These are phyloP conservation scores for Dactylella cylindrospora DNA, from an alignment of 2,329 filamentous ascomycete species.

Conservation along the genomic window DNA sequence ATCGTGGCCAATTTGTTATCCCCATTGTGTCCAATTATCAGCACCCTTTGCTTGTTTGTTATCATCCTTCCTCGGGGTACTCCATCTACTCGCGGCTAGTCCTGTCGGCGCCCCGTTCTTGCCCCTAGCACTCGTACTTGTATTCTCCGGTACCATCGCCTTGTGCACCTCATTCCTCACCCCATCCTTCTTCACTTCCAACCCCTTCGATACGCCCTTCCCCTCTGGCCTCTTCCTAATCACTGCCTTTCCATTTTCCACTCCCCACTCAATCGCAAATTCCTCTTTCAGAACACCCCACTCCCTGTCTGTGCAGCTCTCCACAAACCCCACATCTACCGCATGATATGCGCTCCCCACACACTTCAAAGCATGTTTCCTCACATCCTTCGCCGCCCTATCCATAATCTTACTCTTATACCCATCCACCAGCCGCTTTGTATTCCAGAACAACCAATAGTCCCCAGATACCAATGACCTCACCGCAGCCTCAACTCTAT, in stretches of 20 bases:
- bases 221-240: conserved; percentile 68
- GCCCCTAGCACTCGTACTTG: conserved; percentile 4
- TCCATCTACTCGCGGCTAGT: conserved; percentile 28
- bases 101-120: not conserved
- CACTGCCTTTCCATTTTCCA: conserved; percentile 67
- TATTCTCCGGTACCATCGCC: conserved; percentile 1
- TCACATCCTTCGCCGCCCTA: conserved; percentile 73
- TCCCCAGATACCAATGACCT: conserved; percentile 75
- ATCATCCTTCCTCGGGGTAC: conserved; percentile 17
- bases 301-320: conserved; percentile 65
- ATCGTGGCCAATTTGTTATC: too few species aligned
- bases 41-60: conserved; percentile 5
- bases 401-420: conserved; percentile 78
- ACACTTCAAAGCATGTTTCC: conserved; percentile 78
- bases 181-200: conserved; percentile 17
- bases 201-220: not conserved
- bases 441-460: conserved; percentile 74
- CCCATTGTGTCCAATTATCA: conserved; percentile 26
- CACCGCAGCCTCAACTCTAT: conserved; percentile 69
- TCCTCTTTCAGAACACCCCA: conserved; percentile 71
- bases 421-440: conserved; percentile 73
- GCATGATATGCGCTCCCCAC: conserved; percentile 78
- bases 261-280: conserved; percentile 81
- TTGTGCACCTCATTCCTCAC: conserved; percentile 15
- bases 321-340: conserved; percentile 69